phyloP scores from a whole-genome alignment of 495 filamentous ascomycete species.

The Aspergillus nidulans region DNA sequence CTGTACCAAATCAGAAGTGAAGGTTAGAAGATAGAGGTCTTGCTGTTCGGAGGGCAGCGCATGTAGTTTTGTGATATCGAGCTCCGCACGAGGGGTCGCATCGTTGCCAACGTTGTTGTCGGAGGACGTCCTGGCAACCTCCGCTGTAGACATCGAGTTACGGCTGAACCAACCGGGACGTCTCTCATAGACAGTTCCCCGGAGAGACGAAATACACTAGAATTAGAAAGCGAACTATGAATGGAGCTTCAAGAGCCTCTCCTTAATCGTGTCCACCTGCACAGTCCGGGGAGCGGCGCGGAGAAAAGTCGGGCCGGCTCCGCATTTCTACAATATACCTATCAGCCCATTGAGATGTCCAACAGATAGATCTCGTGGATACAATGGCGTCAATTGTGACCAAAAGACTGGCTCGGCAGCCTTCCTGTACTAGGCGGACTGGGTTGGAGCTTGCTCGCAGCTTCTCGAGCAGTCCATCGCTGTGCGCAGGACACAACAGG shows the following conservation, averaged over 20 bases:
- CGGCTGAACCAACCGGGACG: conserved; percentile 13
- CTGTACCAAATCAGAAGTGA: conserved; percentile 76
- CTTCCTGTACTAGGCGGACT: conserved; percentile 4
- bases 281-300: conserved; percentile 29
- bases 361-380: not conserved
- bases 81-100: conserved; percentile 48
- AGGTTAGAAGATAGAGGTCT: conserved; percentile 86
- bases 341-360: not conserved
- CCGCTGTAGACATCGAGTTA: conserved; percentile 40
- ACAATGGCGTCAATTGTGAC: conserved; percentile 18
- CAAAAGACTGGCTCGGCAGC: conserved; percentile 14
- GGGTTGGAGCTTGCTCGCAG: conserved; percentile 23
- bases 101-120: conserved; percentile 22
- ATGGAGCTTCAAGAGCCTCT: not conserved
- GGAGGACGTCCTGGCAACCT: conserved; percentile 24
- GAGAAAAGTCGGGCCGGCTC: conserved; percentile 36
- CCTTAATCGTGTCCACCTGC: conserved; percentile 13
- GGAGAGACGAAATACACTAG: not conserved
- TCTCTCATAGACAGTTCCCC: conserved; percentile 22
- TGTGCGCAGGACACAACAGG: conserved; percentile 72
- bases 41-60: conserved; percentile 91
- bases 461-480: conserved; percentile 49
- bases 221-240: conserved; percentile 3
- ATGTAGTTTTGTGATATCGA: conserved; percentile 85
- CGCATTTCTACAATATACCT: not conserved